Evolutionary conservation across 345 rosid species (phyloP).

Genomic region (Atalantia buxifolia): DNA sequence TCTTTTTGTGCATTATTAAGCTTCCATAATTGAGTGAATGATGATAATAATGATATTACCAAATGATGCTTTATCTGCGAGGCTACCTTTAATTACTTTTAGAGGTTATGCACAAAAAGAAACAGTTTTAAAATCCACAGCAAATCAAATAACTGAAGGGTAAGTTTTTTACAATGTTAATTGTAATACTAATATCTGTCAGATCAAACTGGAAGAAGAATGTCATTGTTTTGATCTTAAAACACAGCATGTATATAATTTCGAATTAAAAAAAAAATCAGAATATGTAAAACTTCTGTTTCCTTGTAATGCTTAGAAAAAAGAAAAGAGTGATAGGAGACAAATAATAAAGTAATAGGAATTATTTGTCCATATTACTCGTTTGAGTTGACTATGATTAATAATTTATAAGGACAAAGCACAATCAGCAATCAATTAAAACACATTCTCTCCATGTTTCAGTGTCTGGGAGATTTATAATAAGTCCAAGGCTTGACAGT

Average conservation of each 20-base stretch:
- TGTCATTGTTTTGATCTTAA: background rate
- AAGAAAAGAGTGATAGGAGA: background rate
- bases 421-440: slow-evolving; percentile 27
- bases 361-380: background rate
- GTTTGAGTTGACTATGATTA: slow-evolving; percentile 33
- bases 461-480: slow-evolving; percentile 57
- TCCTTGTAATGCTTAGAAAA: background rate
- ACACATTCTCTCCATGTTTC: slow-evolving; percentile 87
- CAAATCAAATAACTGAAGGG: background rate
- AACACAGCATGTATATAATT: background rate
- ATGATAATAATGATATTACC: slow-evolving; percentile 5
- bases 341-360: slow-evolving; percentile 1
- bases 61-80: slow-evolving; percentile 14
- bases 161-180: background rate
- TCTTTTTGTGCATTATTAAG: background rate
- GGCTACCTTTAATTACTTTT: background rate
- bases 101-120: background rate
- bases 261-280: background rate
- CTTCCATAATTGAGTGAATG: background rate
- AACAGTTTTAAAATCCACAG: background rate
- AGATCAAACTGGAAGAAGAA: background rate
- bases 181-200: background rate
- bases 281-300: background rate
- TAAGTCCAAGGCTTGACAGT: slow-evolving; percentile 69
- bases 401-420: slow-evolving; percentile 6